Conservation (phyloP, 116 monocot species). For the Posidonia oceanica region DNA sequence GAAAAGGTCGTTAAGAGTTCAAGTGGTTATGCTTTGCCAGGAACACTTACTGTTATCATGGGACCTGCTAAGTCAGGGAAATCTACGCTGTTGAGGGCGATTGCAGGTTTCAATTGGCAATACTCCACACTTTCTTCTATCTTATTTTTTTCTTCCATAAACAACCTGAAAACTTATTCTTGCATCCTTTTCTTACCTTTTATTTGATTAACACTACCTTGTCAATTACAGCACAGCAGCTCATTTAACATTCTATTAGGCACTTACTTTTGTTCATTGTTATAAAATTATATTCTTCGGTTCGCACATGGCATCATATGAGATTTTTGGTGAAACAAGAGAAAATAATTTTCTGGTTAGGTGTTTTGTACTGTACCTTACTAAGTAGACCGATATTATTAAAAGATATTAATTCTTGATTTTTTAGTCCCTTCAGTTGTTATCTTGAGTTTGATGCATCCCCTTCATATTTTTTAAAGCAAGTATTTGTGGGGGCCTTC, state of each 20-base stretch:
- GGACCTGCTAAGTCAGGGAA: constrained; percentile 97
- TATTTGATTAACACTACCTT: not conserved
- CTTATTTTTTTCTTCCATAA: no score
- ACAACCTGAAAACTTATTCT: not conserved
- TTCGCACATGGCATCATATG: not conserved
- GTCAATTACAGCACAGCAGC: not conserved
- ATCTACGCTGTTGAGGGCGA: constrained; percentile 75
- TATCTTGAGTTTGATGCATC: not conserved
- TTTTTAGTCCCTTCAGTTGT: not conserved
- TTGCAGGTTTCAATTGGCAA: constrained; percentile 47
- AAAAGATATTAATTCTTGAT: no score
- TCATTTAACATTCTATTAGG: not conserved
- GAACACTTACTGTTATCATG: constrained; percentile 94
- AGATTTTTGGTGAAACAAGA: no score
- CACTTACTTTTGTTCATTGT: not conserved
- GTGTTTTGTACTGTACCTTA: no score
- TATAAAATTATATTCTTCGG: not conserved
- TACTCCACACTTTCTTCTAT: not conserved
- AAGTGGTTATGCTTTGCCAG: constrained; percentile 91
- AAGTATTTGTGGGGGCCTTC: no score
- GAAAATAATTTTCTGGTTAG: no score
- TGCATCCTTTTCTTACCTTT: no score
- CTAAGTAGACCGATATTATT: no score
- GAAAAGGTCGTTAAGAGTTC: constrained; percentile 81
- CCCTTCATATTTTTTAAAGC: no score